phyloP scores from a whole-genome alignment of 2,329 filamentous ascomycete genomes.

The Colletotrichum sp. region DNA sequence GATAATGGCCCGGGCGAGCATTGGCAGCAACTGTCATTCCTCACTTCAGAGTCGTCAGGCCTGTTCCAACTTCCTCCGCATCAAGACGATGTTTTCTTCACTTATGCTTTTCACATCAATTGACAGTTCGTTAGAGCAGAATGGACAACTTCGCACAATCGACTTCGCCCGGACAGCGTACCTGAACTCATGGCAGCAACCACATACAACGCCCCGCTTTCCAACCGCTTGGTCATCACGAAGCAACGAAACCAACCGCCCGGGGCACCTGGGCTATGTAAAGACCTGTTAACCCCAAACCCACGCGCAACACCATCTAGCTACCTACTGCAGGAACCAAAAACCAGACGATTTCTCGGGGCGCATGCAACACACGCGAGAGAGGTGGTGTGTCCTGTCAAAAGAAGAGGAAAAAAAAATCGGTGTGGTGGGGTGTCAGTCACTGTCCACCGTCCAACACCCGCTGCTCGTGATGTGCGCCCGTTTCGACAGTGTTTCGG shows the following conservation, averaged over 20 bases:
- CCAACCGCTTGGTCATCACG: background rate
- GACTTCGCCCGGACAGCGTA: background rate
- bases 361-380: background rate
- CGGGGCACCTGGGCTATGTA: background rate
- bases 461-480: background rate
- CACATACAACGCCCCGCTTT: background rate
- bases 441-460: background rate
- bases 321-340: background rate
- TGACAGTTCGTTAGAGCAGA: fast-evolving
- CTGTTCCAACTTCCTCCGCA: background rate
- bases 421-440: background rate
- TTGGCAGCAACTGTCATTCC: background rate
- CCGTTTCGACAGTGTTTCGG: constrained; percentile 21
- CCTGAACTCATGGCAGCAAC: background rate
- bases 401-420: background rate
- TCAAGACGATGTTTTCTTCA: background rate
- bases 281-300: background rate
- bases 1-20: background rate
- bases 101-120: background rate
- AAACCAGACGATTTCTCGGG: background rate
- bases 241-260: background rate
- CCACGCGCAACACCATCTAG: background rate
- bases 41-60: background rate
- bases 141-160: background rate
- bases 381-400: background rate